A percentile compares a stretch with the other conserved stretches of the same genome.
phyloP scores from a whole-genome alignment of 1,139 yeast species.

The Suhomyces anneliseae region DNA sequence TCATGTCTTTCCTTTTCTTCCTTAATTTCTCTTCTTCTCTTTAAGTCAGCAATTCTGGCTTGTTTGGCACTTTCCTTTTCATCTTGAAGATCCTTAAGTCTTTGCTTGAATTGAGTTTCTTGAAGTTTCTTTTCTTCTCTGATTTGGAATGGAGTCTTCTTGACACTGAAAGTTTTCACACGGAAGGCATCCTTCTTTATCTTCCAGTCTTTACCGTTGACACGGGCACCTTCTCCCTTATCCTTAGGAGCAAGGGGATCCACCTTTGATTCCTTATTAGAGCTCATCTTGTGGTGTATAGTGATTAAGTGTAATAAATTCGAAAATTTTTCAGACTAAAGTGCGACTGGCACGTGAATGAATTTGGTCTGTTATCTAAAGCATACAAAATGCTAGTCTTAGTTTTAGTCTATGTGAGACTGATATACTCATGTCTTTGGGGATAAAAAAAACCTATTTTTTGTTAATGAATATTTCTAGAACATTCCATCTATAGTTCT shows the following conservation, averaged over 20 bases:
- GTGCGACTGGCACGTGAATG: background rate
- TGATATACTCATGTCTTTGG: no score
- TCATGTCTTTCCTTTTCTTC: conserved; percentile 77
- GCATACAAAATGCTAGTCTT: no score
- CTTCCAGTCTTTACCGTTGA: conserved; percentile 30
- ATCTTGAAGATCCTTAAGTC: conserved; percentile 56
- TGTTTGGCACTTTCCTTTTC: conserved; percentile 60
- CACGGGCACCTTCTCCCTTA: conserved; percentile 25
- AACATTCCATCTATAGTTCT: no score
- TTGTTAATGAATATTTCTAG: no score
- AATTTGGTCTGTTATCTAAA: no score
- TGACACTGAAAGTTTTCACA: conserved; percentile 21
- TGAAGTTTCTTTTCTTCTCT: conserved; percentile 40
- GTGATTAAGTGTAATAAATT: background rate
- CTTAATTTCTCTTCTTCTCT: conserved; percentile 66
- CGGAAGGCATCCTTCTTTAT: conserved; percentile 28
- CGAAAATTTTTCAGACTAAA: conserved; percentile 6
- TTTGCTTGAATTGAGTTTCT: conserved; percentile 49
- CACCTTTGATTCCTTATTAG: conserved; percentile 6
- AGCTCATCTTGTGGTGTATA: conserved; percentile 1
- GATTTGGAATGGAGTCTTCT: conserved; percentile 20
- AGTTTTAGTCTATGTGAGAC: no score
- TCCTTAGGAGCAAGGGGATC: conserved; percentile 24
- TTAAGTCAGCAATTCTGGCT: conserved; percentile 51
- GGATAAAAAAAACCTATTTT: no score